phyloP scores from a whole-genome alignment of 441 rosid species.

The Raphanus hybrid region DNA sequence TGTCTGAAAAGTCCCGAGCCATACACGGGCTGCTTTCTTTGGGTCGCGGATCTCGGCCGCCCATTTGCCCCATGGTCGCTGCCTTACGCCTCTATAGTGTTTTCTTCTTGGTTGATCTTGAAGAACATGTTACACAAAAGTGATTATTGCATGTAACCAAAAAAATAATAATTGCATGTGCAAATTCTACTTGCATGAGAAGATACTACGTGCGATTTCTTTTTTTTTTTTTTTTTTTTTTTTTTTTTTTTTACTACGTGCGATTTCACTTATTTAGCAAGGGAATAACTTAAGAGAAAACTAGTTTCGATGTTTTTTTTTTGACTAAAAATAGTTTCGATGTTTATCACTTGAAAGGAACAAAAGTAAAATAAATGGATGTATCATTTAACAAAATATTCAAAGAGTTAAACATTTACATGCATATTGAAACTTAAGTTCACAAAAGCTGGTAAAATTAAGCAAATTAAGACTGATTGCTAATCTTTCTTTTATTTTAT shows the following conservation, averaged over 20 bases:
- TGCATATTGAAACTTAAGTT: background rate
- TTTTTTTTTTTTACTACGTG: slow-evolving; percentile 9
- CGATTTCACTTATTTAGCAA: background rate
- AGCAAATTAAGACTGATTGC: background rate
- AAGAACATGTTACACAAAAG: slow-evolving; percentile 13
- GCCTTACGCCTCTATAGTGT: slow-evolving; percentile 95
- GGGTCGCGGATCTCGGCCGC: slow-evolving; percentile 98
- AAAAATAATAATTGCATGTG: slow-evolving; percentile 18
- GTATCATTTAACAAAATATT: background rate
- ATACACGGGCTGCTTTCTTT: slow-evolving; percentile 90
- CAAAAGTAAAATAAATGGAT: background rate
- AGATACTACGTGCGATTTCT: slow-evolving; percentile 25
- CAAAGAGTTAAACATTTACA: background rate
- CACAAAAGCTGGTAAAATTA: background rate
- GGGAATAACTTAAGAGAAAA: background rate
- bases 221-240: too few relatives aligned
- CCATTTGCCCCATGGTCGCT: slow-evolving; percentile 99
- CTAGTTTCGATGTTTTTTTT: background rate
- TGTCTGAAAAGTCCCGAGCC: slow-evolving; percentile 96
- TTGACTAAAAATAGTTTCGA: background rate
- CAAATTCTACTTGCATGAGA: slow-evolving; percentile 25
- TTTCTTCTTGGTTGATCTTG: slow-evolving; percentile 59
- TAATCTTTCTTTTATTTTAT: background rate
- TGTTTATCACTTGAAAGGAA: background rate
- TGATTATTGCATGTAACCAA: background rate